Base-by-base conservation (phyloP, 805 yeast species). In the Yamadazyma akitaensis region DNA sequence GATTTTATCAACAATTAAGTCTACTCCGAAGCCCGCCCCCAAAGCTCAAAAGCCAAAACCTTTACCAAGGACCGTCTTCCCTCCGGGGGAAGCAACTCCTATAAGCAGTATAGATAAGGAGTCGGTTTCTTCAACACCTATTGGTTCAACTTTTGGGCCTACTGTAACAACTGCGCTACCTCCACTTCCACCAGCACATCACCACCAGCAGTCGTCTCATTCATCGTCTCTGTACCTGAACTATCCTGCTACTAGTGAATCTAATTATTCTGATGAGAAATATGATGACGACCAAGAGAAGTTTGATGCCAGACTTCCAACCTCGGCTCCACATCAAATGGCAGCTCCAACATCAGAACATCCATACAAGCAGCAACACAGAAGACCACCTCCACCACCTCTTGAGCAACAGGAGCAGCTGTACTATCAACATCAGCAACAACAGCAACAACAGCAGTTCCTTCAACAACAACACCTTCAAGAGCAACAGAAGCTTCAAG, bases 1-100 rank as follows among this genome's bases (percentile, higher is more conserved):
- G 64, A 89, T 94, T 51, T 68, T 94, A 48, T 80, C 79, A 47
- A 88, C 97, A 9, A 90, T 92, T 60, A 85, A 85, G 61, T 79
- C 84, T 36, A 82, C 97, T 2, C 66, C 65, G 46, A 53, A 58
- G 18, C 67, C 61, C 14, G 44, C 49, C 5, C 48, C 56, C 25
- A 51, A 49, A 34, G 40, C 54, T 30, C 40, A 43, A 18, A 21
- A 18, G 17, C 37, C 44, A 6, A 30, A 19, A 8, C 25, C 36
- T 3, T 32, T 40, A 13, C 51, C 50, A 14, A 48, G 42, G 44
- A n/a, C 39, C 10, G 46, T 50, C 7, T 52, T 52, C 43, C 51
- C 56, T 16, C 47, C 51, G 19, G 47, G 45, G 51, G 50, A 47
- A 17, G 31, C 49, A 5, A 44, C 48, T 10, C 53, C 55, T 17